A percentile compares a stretch with the other conserved stretches of the same genome.
phyloP scores from a whole-genome alignment of 106 monocot species.

The Ottelia alismoides region DNA sequence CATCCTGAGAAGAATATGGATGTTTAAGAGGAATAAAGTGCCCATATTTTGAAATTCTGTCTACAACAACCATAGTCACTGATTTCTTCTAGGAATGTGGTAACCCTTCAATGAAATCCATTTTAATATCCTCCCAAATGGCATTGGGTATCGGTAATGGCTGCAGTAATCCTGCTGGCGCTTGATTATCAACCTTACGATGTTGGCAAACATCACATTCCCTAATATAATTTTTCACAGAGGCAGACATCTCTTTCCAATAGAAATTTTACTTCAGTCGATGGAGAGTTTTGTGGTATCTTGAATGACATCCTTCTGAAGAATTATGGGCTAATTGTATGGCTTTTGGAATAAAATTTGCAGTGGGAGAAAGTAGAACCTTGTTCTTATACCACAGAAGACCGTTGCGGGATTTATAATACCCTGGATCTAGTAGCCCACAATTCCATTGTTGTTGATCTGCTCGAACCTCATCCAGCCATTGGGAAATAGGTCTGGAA shows the following conservation, averaged over 20 bases:
- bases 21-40: constrained; percentile 8
- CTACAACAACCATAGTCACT: neutral
- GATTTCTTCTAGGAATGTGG: neutral
- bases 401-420: neutral
- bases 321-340: neutral
- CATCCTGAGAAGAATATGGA: neutral
- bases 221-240: neutral
- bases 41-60: constrained; percentile 7
- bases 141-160: constrained; percentile 8
- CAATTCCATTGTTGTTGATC: neutral
- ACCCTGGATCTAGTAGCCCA: neutral
- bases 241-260: neutral
- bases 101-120: constrained; percentile 10
- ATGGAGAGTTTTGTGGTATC: neutral
- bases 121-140: constrained; percentile 6
- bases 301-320: neutral
- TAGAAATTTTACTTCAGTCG: neutral
- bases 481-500: neutral
- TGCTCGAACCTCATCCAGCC: neutral
- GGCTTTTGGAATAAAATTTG: neutral
- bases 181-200: neutral
- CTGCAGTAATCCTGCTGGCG: constrained; percentile 5
- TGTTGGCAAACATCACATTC: constrained; percentile 2
- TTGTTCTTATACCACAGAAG: neutral
- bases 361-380: neutral